A percentile compares a stretch with the other conserved stretches of the same genome.
Evolutionary conservation across 2,329 filamentous ascomycete species (phyloP).

Genomic region (Ophiocordyceps australis): DNA sequence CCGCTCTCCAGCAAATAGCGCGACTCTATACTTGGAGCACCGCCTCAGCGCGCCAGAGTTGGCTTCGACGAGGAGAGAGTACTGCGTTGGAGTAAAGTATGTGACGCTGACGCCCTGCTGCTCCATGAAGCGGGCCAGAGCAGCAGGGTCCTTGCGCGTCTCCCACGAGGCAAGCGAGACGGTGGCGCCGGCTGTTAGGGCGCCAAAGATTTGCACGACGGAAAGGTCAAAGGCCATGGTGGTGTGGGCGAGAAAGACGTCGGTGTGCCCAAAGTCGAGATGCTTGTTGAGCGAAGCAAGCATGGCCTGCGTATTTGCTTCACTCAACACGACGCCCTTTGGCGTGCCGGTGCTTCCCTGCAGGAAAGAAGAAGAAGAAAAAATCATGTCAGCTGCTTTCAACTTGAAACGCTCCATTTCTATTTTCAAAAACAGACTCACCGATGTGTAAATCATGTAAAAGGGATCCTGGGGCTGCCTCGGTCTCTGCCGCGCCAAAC

Average conservation of each 20-base stretch:
- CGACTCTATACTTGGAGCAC: background rate
- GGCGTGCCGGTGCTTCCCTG: constrained; percentile 9
- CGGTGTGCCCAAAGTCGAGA: constrained; percentile 4
- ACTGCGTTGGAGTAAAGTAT: background rate
- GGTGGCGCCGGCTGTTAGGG: background rate
- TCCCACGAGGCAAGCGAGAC: background rate
- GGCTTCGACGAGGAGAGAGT: background rate
- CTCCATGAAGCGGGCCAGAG: background rate
- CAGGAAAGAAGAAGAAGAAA: too few species aligned
- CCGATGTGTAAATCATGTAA: constrained; percentile 9
- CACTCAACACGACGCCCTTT: constrained; percentile 8
- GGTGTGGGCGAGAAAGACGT: constrained; percentile 1
- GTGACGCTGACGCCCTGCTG: background rate
- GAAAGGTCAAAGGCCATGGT: constrained; percentile 1
- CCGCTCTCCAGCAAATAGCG: background rate
- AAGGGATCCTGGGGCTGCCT: constrained; percentile 7
- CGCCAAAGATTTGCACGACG: background rate
- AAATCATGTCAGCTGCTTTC: too few species aligned
- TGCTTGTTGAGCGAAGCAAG: constrained; percentile 7
- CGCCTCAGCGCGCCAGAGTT: background rate
- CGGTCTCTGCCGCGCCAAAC: constrained; percentile 2
- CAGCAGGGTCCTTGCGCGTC: background rate
- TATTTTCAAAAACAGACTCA: constrained; percentile 2
- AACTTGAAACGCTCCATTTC: background rate
- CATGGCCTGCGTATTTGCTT: constrained; percentile 9